Conservation (phyloP, 2,329 filamentous ascomycete genomes). For the Trichothecium roseum region DNA sequence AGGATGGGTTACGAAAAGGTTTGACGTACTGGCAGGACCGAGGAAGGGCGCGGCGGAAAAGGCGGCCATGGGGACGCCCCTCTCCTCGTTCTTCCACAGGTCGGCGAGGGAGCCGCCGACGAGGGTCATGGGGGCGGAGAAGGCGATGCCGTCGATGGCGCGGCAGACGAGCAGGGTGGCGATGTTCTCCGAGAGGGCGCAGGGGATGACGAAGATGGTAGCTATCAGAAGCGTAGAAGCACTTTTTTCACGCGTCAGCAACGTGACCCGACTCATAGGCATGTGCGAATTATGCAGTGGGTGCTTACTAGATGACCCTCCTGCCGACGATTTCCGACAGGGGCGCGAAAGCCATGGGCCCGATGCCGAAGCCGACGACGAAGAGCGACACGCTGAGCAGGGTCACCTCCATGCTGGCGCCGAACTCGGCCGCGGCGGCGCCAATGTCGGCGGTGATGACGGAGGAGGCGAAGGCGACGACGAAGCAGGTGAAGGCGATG, state of each 20-base stretch:
- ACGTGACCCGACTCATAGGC: not conserved
- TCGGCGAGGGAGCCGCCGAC: slow-evolving; percentile 77
- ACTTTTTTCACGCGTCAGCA: slow-evolving; percentile 13
- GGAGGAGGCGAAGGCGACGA: slow-evolving; percentile 60
- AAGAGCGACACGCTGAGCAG: slow-evolving; percentile 66
- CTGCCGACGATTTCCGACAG: slow-evolving; percentile 67
- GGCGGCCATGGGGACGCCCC: slow-evolving; percentile 78
- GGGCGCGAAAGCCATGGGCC: slow-evolving; percentile 72
- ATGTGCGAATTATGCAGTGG: too few relatives aligned
- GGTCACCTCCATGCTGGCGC: slow-evolving; percentile 61
- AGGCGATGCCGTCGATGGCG: slow-evolving; percentile 71
- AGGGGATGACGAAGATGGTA: slow-evolving; percentile 71
- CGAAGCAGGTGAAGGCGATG: slow-evolving; percentile 66
- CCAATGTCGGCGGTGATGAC: slow-evolving; percentile 69
- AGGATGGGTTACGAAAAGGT: not conserved
- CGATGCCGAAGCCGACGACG: slow-evolving; percentile 72
- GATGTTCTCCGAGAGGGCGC: slow-evolving; percentile 67
- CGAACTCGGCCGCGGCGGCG: slow-evolving; percentile 53
- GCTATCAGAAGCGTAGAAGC: slow-evolving; percentile 56
- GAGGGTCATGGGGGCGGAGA: slow-evolving; percentile 78
- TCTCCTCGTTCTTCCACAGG: slow-evolving; percentile 74
- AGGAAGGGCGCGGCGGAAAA: slow-evolving; percentile 78
- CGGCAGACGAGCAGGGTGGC: slow-evolving; percentile 66
- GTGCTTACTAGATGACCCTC: slow-evolving; percentile 57
- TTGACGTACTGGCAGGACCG: slow-evolving; percentile 53